Evolutionary conservation across 2,329 filamentous ascomycete genomes (phyloP).

Genomic region (Alternaria sp.): DNA sequence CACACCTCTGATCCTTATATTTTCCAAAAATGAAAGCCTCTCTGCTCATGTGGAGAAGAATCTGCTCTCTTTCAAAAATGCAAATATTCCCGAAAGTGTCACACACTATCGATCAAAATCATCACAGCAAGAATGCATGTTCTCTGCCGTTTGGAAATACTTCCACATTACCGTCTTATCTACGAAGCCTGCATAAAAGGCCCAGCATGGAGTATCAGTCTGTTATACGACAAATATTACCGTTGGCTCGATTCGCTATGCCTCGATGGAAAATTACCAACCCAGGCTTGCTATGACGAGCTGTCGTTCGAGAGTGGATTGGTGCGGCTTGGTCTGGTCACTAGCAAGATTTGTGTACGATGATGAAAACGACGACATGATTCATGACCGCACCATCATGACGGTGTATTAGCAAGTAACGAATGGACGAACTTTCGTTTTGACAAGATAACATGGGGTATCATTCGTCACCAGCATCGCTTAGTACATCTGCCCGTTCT

Average conservation of each 20-base stretch:
- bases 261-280: neutral
- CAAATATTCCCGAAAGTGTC: no score
- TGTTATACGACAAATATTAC: neutral
- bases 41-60: neutral
- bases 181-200: neutral
- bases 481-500: neutral
- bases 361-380: neutral
- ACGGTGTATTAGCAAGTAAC: neutral
- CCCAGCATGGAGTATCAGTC: neutral
- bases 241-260: neutral
- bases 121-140: neutral
- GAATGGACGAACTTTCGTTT: fast-evolving
- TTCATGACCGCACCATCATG: neutral
- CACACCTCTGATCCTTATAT: neutral
- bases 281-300: neutral
- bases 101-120: no score
- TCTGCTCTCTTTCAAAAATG: neutral
- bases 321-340: neutral
- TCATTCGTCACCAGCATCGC: neutral
- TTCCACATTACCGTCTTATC: neutral
- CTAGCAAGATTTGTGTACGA: neutral
- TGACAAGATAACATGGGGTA: neutral
- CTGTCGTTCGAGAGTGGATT: neutral
- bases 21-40: no score
- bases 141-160: neutral